phyloP scores from a whole-genome alignment of 257 asterid genomes.

The Ligustrum vulgare region DNA sequence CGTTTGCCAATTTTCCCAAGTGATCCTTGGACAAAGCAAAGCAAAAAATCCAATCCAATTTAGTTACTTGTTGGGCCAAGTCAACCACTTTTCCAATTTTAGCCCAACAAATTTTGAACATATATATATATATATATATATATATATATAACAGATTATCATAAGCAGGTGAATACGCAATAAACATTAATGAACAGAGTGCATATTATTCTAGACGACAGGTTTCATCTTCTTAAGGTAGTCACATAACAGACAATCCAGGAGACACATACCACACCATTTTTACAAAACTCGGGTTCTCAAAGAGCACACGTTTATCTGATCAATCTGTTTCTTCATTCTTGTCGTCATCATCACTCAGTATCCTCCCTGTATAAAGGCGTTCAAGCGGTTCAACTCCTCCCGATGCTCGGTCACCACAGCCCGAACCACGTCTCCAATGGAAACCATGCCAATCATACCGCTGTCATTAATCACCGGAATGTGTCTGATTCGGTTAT shows the following conservation, averaged over 20 bases:
- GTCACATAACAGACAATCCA: background rate
- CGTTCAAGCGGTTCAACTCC: slow-evolving; percentile 81
- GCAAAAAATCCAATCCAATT: too few relatives aligned
- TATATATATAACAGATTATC: background rate
- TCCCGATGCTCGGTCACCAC: slow-evolving; percentile 89
- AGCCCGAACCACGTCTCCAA: slow-evolving; percentile 96
- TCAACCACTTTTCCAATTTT: too few relatives aligned
- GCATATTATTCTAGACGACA: slow-evolving; percentile 5
- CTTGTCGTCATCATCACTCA: slow-evolving; percentile 47
- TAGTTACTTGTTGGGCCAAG: too few relatives aligned
- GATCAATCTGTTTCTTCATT: background rate
- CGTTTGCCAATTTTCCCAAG: too few relatives aligned
- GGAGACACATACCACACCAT: slow-evolving; percentile 11
- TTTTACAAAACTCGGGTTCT: slow-evolving; percentile 28
- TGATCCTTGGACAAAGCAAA: too few relatives aligned
- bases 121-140: too few relatives aligned
- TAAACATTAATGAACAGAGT: background rate
- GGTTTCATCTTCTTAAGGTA: slow-evolving; percentile 3
- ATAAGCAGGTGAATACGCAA: background rate
- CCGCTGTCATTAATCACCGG: slow-evolving; percentile 73
- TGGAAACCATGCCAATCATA: slow-evolving; percentile 95
- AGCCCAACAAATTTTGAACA: too few relatives aligned
- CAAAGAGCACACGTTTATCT: background rate
- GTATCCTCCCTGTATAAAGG: slow-evolving; percentile 93
- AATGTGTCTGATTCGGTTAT: slow-evolving; percentile 94